Base-by-base conservation (phyloP, 768 basidiomycete genomes). In the Boletus rufocinnamomeus region DNA sequence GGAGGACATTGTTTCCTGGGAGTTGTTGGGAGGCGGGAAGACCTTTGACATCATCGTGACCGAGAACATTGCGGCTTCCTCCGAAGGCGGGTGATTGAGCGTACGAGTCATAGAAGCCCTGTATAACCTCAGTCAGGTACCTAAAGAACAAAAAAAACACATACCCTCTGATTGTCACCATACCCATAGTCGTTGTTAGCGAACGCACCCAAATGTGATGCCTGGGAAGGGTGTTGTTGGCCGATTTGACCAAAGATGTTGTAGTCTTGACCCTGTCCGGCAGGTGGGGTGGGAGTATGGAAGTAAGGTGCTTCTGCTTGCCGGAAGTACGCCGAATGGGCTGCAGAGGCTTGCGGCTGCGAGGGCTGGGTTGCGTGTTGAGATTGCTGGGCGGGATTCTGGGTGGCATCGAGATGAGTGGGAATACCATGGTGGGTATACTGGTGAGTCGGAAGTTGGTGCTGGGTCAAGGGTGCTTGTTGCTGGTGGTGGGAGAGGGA, bases 101-200 rank as follows among this genome's bases (percentile, higher is more conserved):
- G 67, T 92, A 91, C 10, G 84, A 82, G 45, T 92, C 90, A 66
- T 93, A 93, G 74, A 91, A 90, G 63, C 83, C 83, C 87, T 89
- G 62, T 41, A 47, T 63, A 64, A 71, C 53, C 66, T 62, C 35
- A 62, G 63, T 54, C 41, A 41, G 57, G 50, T 6, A 43, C 11
- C 25, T 23, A 30, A 50, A 44, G 28, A 14, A 59, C 34, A 32
- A 63, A 54, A 4, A 50, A 28, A 2, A 43, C 19, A 75, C 84
- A 63, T 67, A 90, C 88, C 69, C 89, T 79, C 66, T 83, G 86
- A 58, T 69, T 84, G 37, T 91, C 88, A 41, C 75, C 76, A 69
- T 91, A 91, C 4, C 82, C 81, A 63, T 91, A 91, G 52, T 91
- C 89, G 8, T 79, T 79, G 50, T 77, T 79, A 16, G 79, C 78